These are phyloP conservation scores for Curvularia sp. DNA, from an alignment of 2,329 filamentous ascomycete species.

Conservation along the genomic window DNA sequence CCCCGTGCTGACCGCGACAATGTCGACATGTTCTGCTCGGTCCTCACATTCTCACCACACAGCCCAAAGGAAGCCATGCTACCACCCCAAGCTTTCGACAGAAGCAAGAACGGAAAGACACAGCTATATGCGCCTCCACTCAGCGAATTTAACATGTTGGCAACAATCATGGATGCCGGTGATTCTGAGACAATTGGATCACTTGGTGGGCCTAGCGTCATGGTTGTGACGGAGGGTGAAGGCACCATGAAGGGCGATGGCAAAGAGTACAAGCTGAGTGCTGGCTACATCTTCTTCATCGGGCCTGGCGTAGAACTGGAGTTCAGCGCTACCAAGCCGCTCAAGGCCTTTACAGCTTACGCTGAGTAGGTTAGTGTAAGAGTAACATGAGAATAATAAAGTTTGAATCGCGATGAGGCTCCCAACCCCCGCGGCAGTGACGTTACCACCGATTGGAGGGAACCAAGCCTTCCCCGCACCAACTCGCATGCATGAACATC, in stretches of 20 bases:
- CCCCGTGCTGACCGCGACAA: slow-evolving; percentile 69
- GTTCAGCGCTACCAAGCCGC: slow-evolving; percentile 53
- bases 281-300: slow-evolving; percentile 73
- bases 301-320: slow-evolving; percentile 63
- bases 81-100: slow-evolving; percentile 57
- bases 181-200: slow-evolving; percentile 66
- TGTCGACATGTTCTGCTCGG: slow-evolving; percentile 68
- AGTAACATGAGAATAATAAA: background rate
- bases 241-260: slow-evolving; percentile 65
- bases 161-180: slow-evolving; percentile 62
- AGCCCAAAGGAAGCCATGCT: slow-evolving; percentile 64
- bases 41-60: slow-evolving; percentile 70
- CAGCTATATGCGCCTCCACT: slow-evolving; percentile 70
- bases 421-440: slow-evolving; percentile 17
- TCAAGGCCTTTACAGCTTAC: slow-evolving; percentile 60
- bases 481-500: background rate
- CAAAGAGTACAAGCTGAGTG: slow-evolving; percentile 61
- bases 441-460: slow-evolving; percentile 29
- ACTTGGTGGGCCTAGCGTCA: slow-evolving; percentile 67
- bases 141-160: slow-evolving; percentile 75
- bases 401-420: slow-evolving; percentile 19
- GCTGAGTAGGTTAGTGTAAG: slow-evolving; percentile 45
- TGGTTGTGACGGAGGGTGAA: slow-evolving; percentile 67
- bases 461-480: slow-evolving; percentile 27
- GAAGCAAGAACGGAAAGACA: slow-evolving; percentile 67